Evolutionary conservation across 2,329 filamentous ascomycete species (phyloP), one percentile per base, ranked within the genome.

Genomic region (Colletotrichum sp.): DNA sequence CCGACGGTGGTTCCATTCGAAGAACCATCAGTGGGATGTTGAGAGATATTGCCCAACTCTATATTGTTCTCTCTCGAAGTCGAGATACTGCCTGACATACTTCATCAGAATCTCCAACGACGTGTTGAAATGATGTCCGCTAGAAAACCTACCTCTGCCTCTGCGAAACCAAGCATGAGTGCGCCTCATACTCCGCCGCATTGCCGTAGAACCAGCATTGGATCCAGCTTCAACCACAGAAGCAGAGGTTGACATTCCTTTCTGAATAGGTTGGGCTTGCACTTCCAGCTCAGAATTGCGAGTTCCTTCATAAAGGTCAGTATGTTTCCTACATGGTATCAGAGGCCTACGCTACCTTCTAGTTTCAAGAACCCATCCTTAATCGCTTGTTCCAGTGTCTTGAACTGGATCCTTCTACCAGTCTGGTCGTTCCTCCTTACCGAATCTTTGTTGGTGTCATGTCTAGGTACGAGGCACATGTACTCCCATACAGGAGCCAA

Each of bases 221-320:
- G 0, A 1, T 13, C 1, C 11, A 49, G 13, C n/a, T 22, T 22
- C 44, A n/a, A 49, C 44, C 44, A 22, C 44, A 22, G 44, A 13
- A 49, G 22, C 44, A 11, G 44, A n/a, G n/a, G 44, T 49, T 3
- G n/a, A 13, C 44, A 49, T 0, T 13, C 44, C 44, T 13, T 22
- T 22, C 2, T 22, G 3, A 7, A 0, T 13, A 22, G 11, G 11
- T 13, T 52, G 6, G 1, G 11, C 0, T 4, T 22, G 44, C 44
- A 2, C 4, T 22, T 52, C 6, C 2, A 4, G 5, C 11, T 52
- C 1, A 22, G n/a, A 13, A 13, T 13, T 2, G 19, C 9, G 19
- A 52, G n/a, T 8, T 22, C n/a, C 44, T 52, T 22, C n/a, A 4
- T 13, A 0, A 19, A 4, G 1, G 44, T 52, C 11, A 22, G n/a